Base-by-base conservation (phyloP, 2,329 filamentous ascomycete genomes). In the Xylariomycetidae sp. region DNA sequence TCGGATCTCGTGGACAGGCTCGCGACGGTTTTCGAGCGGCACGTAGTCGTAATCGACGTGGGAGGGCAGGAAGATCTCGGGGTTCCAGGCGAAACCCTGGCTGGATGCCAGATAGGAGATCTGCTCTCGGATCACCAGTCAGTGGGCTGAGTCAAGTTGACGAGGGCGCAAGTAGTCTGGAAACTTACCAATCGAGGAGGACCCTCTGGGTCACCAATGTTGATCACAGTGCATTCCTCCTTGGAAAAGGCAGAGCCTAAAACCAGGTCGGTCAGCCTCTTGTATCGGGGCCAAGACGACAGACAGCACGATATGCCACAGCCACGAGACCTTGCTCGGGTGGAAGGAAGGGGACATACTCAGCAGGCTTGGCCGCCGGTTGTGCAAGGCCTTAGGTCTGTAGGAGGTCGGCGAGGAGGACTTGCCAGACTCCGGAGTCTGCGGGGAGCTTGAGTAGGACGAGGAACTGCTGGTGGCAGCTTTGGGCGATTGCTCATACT, bases 31-130 rank as follows among this genome's bases (percentile, higher is more conserved):
- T 58, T 88, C 82, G 52, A 89, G 72, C 25, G 84, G 82, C 23
- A 78, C 72, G 54, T 84, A 84, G 47, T 86, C 80, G 64, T 74
- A 78, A 59, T 85, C 81, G 50, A 82, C 65, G 56, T 87, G 87
- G 6, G 82, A 85, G 1, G 84, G 84, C 2, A 89, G 72, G 61
- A 89, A 89, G 58, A 89, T 85, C 55, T 89, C 84, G 58, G 84
- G 83, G 58, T 89, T 89, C 84, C 84, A 90, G 40, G 80, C 77
- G 53, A 87, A 90, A 37, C 84, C 84, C 60, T 90, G 84, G 52
- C 79, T 83, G 5, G 80, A 82, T 40, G 84, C 80, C 31, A 89
- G 76, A 56, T 86, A 90, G 15, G 82, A 85, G 44, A 89, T 86
- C 82, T 87, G 46, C 33, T 34, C 20, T 30, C 10, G 25, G 6